Evolutionary conservation across 768 basidiomycete species (phyloP).

Genomic region (Mrakia gelida): DNA sequence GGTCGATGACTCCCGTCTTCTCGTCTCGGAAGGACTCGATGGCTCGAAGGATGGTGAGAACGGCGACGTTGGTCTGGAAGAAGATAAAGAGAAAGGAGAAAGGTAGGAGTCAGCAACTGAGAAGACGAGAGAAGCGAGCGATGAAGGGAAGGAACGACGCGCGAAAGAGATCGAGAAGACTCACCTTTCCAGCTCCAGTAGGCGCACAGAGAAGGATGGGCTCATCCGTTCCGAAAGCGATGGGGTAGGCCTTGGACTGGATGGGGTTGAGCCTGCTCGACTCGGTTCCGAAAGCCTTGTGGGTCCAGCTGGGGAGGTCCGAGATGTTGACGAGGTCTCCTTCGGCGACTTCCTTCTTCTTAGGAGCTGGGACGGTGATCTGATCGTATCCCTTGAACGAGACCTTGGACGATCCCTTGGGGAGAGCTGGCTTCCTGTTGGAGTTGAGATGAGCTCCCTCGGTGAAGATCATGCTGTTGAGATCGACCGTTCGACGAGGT

Average conservation of each 20-base stretch:
- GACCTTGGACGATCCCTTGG: conserved; percentile 95
- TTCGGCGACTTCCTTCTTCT: conserved; percentile 52
- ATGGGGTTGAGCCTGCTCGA: conserved; percentile 65
- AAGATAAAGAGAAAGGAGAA: conserved; percentile 12
- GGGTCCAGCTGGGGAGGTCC: conserved; percentile 77
- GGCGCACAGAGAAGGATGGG: conserved; percentile 94
- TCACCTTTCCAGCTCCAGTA: conserved; percentile 95
- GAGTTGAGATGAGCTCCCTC: conserved; percentile 97
- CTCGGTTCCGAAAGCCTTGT: conserved; percentile 64
- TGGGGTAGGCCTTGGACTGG: conserved; percentile 86
- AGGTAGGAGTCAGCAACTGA: background rate
- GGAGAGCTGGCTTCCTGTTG: conserved; percentile 96
- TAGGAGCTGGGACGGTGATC: conserved; percentile 92
- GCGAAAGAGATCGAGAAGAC: conserved; percentile 32
- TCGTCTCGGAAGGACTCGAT: conserved; percentile 82
- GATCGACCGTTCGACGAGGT: conserved; percentile 77
- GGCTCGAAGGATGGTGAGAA: conserved; percentile 89
- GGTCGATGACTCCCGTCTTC: conserved; percentile 69
- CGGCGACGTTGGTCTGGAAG: conserved; percentile 88
- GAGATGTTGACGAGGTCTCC: conserved; percentile 65
- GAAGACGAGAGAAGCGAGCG: background rate
- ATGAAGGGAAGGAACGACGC: background rate
- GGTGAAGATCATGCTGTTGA: conserved; percentile 91
- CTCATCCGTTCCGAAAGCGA: conserved; percentile 92
- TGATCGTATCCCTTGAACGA: conserved; percentile 96